Evolutionary conservation across 2,329 filamentous ascomycete species (phyloP).

Genomic region (Bipolaris victoriae): DNA sequence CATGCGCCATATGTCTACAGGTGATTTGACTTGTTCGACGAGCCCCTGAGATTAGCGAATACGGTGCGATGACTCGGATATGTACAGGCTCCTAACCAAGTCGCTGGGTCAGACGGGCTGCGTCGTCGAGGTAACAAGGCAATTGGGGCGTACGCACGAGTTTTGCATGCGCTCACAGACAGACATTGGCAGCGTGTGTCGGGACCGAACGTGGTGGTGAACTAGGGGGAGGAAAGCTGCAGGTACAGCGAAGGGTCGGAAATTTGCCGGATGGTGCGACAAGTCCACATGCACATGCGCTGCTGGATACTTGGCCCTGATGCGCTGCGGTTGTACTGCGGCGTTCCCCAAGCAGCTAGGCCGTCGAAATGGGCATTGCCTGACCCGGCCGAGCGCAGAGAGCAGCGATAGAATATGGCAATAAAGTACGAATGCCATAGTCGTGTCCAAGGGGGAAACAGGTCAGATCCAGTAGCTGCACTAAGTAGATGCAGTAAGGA

Average conservation of each 20-base stretch:
- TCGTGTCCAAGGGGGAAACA: background rate
- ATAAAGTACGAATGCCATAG: conserved; percentile 1
- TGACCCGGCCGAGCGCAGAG: background rate
- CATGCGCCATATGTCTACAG: too few species aligned
- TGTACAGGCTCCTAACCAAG: conserved; percentile 1
- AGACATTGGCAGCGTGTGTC: background rate
- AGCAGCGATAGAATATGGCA: background rate
- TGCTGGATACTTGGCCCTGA: background rate
- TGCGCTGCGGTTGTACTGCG: conserved; percentile 4
- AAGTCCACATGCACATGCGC: conserved; percentile 7
- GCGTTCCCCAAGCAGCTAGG: background rate
- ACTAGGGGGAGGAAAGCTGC: background rate
- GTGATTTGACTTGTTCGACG: too few species aligned
- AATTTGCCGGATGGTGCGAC: conserved; percentile 12
- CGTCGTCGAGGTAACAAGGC: background rate
- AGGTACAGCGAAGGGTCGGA: background rate
- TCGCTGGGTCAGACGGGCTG: background rate
- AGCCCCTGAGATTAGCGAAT: conserved; percentile 18
- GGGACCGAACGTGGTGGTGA: background rate
- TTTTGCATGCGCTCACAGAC: background rate
- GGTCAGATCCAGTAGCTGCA: background rate
- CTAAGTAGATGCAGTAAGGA: background rate
- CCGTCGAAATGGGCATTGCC: background rate
- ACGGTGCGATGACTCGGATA: conserved; percentile 3
- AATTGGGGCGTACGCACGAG: background rate